Conservation (phyloP, 371 early-diverging fungal genomes). For the Mucor saturninus region DNA sequence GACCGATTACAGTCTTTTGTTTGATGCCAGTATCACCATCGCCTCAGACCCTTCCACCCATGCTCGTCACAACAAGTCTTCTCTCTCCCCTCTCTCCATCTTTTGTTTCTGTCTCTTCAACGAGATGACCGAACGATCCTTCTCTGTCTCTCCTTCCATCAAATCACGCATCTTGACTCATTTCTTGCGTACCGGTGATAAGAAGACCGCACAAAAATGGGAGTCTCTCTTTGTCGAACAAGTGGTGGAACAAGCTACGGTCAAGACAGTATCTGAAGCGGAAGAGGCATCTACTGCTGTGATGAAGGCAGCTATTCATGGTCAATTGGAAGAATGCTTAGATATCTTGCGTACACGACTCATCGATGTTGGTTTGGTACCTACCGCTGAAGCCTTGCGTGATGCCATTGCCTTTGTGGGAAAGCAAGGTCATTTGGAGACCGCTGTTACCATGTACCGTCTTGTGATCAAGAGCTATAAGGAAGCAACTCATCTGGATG, state of each 20-base stretch:
- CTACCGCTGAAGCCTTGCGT: conserved; percentile 43
- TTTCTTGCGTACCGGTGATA: conserved; percentile 17
- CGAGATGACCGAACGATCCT: conserved; percentile 18
- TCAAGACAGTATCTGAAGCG: conserved; percentile 7
- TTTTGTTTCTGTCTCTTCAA: conserved; percentile 20
- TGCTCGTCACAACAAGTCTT: conserved; percentile 9
- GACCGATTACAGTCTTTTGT: conserved; percentile 27
- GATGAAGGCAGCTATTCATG: conserved; percentile 31
- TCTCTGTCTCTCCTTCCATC: conserved; percentile 7
- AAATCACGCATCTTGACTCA: conserved; percentile 22
- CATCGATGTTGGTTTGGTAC: conserved; percentile 16
- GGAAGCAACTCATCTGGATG: conserved; percentile 11
- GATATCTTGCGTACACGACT: conserved; percentile 28
- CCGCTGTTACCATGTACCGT: conserved; percentile 37
- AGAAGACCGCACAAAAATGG: conserved; percentile 27
- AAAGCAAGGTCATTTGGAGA: conserved; percentile 48
- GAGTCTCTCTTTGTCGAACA: conserved; percentile 22
- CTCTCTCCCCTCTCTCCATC: conserved; percentile 18
- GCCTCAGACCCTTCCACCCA: conserved; percentile 13
- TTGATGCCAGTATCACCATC: conserved; percentile 24
- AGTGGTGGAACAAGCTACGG: conserved; percentile 6
- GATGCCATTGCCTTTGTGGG: conserved; percentile 51
- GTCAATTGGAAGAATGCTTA: conserved; percentile 26
- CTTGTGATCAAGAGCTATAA: conserved; percentile 35
- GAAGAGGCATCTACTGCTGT: conserved; percentile 24